Percentiles rank a stretch among this genome's conserved stretches.
These are phyloP conservation scores for Candida corydali DNA, from an alignment of 805 yeast species.

Conservation along the genomic window DNA sequence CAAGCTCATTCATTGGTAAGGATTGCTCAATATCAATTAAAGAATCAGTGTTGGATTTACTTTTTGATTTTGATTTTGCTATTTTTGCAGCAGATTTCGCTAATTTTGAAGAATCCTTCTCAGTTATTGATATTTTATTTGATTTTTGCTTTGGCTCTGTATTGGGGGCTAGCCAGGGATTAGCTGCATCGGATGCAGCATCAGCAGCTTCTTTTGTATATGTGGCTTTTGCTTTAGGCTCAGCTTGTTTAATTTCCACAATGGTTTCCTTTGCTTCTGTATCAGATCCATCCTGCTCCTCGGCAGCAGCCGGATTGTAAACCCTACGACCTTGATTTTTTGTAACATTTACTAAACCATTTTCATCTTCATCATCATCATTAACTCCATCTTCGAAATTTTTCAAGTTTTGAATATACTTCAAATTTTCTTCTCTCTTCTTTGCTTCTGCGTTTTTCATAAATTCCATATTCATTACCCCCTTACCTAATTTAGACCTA, in stretches of 20 bases:
- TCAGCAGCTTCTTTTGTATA: constrained; percentile 3
- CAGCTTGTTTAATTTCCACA: constrained; percentile 15
- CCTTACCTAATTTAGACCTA: constrained; percentile 62
- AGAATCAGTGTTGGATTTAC: constrained; percentile 17
- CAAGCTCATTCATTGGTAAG: constrained; percentile 31
- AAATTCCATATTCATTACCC: constrained; percentile 90
- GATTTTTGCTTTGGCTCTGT: constrained; percentile 23
- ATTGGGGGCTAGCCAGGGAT: constrained; percentile 35
- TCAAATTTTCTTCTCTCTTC: constrained; percentile 54
- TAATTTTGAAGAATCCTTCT: constrained; percentile 33
- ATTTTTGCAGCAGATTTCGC: constrained; percentile 39
- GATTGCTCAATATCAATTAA: constrained; percentile 52
- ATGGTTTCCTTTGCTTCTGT: constrained; percentile 32
- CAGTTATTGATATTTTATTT: constrained; percentile 26
- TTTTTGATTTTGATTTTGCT: constrained; percentile 31
- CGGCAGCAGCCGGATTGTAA: constrained; percentile 61
- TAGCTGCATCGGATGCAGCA: constrained; percentile 15
- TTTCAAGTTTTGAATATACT: constrained; percentile 48
- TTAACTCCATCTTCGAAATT: constrained; percentile 38
- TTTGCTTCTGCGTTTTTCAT: constrained; percentile 87
- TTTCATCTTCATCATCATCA: constrained; percentile 35
- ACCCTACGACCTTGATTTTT: constrained; percentile 77
- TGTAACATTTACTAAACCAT: constrained; percentile 41
- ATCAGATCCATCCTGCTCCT: constrained; percentile 45
- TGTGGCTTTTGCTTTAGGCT: constrained; percentile 12